Evolutionary conservation across 352 stramenopile genomes (phyloP), one percentile per base, ranked within the genome.

Genomic region (Globisporangium paddicum): DNA sequence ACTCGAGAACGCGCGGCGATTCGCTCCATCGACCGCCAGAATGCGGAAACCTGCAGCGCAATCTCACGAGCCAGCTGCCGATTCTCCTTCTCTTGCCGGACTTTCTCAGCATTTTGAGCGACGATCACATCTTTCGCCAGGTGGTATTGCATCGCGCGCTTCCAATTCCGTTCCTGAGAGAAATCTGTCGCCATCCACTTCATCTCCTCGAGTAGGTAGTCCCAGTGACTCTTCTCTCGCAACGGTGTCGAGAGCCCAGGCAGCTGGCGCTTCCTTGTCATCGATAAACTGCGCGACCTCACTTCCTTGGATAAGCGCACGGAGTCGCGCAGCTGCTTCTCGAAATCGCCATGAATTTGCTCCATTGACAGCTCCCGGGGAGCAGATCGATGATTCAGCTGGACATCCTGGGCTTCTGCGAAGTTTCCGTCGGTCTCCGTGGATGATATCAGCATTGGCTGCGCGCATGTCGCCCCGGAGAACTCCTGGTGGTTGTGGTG

Each of bases 121-220:
- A 76, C 62, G 34, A 88, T 75, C 13, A 86, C 77, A 55, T 91
- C 75, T 26, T 70, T 71, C 19, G 78, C 82, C 11, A 93, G 34
- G 35, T 82, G 86, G 19, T 66, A 75, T 54, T 89, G 82, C 44
- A 84, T 55, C 32, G 83, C 80, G 13, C 72, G 74, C 47, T 98
- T 98, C 95, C 96, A 99, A 67, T 98, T 98, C 5, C 95, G 79
- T 69, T 99, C 96, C 68, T 98, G 89, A 30, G 90, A 79, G 76
- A 99, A 99, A 79, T 99, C 97, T 5, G 84, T 90, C 25, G 96
- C 90, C 79, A 99, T 90, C 93, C 96, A 98, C 62, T 83, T 75
- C 96, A 99, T 98, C 72, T 99, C 96, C 35, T 98, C 86, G 8
- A 99, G 67, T 6, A 98, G 45, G 45, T 77, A 87, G 63, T 99